Conservation (phyloP, 2,329 filamentous ascomycete species). For the Fusarium domesticum region DNA sequence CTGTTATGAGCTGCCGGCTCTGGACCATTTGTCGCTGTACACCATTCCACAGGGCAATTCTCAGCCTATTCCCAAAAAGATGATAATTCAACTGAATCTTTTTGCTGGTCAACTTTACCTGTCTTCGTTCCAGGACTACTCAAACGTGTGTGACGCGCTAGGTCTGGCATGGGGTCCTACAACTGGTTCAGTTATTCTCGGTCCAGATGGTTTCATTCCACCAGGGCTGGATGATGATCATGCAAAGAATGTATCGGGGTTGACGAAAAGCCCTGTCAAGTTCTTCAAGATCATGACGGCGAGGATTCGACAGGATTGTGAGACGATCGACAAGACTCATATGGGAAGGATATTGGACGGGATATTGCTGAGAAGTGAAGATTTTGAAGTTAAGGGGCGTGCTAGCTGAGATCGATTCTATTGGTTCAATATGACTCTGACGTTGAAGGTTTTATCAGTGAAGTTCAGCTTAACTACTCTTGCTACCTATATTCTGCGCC, state of each 20-base stretch:
- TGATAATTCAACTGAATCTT: conserved; percentile 55
- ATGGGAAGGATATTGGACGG: conserved; percentile 39
- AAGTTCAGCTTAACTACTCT: too few relatives aligned
- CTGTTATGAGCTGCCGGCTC: conserved; percentile 27
- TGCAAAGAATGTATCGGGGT: conserved; percentile 21
- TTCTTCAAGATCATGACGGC: conserved; percentile 39
- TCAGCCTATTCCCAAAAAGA: conserved; percentile 19
- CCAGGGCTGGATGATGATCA: not conserved
- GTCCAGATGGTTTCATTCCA: conserved; percentile 36
- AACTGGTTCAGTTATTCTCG: conserved; percentile 21
- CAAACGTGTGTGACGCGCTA: conserved; percentile 47
- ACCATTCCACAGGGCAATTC: conserved; percentile 2
- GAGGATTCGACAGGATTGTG: conserved; percentile 37
- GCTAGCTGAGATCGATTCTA: too few relatives aligned
- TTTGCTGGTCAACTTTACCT: conserved; percentile 69
- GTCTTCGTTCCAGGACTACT: conserved; percentile 51
- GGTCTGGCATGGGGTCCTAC: conserved; percentile 40
- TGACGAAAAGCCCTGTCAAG: conserved; percentile 34
- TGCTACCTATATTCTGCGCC: too few relatives aligned
- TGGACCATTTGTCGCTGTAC: conserved; percentile 23
- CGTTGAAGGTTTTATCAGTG: too few relatives aligned
- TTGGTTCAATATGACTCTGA: too few relatives aligned
- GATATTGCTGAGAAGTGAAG: conserved; percentile 16
- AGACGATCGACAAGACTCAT: conserved; percentile 41
- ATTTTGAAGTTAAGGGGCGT: too few relatives aligned